Evolutionary conservation across 306 rosid species (phyloP).

Genomic region (Calophaca sinica): DNA sequence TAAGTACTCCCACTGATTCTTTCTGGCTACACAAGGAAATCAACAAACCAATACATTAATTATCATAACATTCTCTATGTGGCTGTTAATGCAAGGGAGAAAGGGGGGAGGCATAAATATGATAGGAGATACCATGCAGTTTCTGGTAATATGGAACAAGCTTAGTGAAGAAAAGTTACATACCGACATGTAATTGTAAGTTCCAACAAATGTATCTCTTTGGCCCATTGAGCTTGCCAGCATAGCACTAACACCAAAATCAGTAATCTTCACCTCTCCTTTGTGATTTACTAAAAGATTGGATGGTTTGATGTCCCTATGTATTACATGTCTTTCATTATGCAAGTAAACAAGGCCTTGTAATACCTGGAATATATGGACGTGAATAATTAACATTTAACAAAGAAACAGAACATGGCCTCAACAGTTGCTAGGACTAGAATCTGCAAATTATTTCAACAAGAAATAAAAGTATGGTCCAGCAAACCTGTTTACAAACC

Average conservation of each 20-base stretch:
- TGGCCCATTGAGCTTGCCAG: slow-evolving; percentile 98
- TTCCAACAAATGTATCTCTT: slow-evolving; percentile 97
- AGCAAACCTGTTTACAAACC: slow-evolving; percentile 90
- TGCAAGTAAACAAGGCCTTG: slow-evolving; percentile 97
- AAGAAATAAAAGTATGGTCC: slow-evolving; percentile 23
- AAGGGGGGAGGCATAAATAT: slow-evolving; percentile 1
- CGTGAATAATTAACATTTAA: slow-evolving; percentile 38
- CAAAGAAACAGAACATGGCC: slow-evolving; percentile 9
- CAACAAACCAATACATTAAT: slow-evolving; percentile 37
- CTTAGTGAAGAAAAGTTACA: slow-evolving; percentile 48
- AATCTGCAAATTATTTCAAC: slow-evolving; percentile 35
- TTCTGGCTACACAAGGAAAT: slow-evolving; percentile 77
- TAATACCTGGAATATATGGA: slow-evolving; percentile 69
- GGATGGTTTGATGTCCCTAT: slow-evolving; percentile 97
- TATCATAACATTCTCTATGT: slow-evolving; percentile 20
- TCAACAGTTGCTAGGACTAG: slow-evolving; percentile 29
- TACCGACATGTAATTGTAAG: slow-evolving; percentile 99
- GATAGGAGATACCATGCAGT: slow-evolving; percentile 16
- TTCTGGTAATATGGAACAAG: slow-evolving; percentile 29
- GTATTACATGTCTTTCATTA: slow-evolving; percentile 91
- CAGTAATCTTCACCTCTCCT: slow-evolving; percentile 98
- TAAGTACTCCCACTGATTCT: slow-evolving; percentile 90
- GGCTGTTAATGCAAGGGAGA: slow-evolving; percentile 1
- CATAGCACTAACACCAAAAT: slow-evolving; percentile 98
- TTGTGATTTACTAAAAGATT: slow-evolving; percentile 93